phyloP scores from a whole-genome alignment of 2,329 filamentous ascomycete genomes.

The Botryotinia convoluta region DNA sequence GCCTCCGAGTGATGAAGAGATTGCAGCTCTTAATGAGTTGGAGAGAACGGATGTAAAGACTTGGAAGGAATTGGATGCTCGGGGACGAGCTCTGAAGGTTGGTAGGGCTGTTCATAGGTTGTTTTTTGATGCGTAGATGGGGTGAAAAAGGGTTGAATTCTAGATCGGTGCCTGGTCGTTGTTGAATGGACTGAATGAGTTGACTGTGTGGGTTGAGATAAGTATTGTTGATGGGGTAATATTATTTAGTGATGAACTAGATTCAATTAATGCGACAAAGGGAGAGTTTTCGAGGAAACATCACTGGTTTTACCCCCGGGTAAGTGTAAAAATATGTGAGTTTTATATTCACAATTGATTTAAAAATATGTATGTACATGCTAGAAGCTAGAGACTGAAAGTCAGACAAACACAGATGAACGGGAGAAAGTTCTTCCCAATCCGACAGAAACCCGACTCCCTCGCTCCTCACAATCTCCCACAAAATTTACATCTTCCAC shows the following conservation, averaged over 20 bases:
- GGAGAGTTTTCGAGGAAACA: fast-evolving
- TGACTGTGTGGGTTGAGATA: background rate
- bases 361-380: background rate
- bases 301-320: background rate
- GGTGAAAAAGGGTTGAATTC: no score
- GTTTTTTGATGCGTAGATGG: background rate
- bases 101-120: background rate
- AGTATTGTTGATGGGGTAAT: background rate
- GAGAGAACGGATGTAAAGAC: background rate
- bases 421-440: background rate
- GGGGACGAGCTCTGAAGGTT: slow-evolving; percentile 1
- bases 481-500: background rate
- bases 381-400: background rate
- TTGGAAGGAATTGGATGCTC: background rate
- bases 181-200: background rate
- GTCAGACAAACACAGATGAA: background rate
- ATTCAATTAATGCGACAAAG: background rate
- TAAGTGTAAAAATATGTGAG: background rate
- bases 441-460: background rate
- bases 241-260: background rate
- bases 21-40: background rate
- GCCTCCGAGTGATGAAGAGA: slow-evolving; percentile 1
- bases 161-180: background rate
- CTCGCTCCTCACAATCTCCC: background rate
- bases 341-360: background rate